Evolutionary conservation across 2,329 filamentous ascomycete species (phyloP).

Genomic region (Pseudogymnoascus sp.): DNA sequence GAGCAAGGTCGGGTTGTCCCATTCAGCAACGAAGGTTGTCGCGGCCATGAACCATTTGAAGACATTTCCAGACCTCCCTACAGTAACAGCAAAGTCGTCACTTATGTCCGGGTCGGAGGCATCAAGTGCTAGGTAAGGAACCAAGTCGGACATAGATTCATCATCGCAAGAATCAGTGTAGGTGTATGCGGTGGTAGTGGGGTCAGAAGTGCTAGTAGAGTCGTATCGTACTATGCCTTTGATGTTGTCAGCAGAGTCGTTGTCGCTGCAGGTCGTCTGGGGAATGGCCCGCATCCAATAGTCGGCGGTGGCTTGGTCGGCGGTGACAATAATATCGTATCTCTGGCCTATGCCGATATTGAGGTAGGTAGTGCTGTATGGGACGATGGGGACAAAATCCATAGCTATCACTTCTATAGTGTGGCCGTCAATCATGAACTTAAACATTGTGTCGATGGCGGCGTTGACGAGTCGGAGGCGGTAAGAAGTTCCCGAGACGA

Average conservation of each 20-base stretch:
- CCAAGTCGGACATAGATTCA: slow-evolving; percentile 24
- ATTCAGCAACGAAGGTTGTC: slow-evolving; percentile 42
- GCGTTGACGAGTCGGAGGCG: slow-evolving; percentile 45
- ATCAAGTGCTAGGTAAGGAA: slow-evolving; percentile 25
- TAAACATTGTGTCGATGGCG: slow-evolving; percentile 40
- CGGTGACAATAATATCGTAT: slow-evolving; percentile 42
- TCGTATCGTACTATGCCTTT: slow-evolving; percentile 44
- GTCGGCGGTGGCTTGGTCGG: slow-evolving; percentile 39
- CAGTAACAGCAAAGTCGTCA: slow-evolving; percentile 27
- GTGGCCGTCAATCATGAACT: slow-evolving; percentile 42
- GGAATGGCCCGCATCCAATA: slow-evolving; percentile 56
- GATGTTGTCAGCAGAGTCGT: slow-evolving; percentile 44
- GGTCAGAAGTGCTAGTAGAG: slow-evolving; percentile 41
- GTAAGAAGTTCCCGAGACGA: slow-evolving; percentile 40
- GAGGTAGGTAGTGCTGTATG: slow-evolving; percentile 41
- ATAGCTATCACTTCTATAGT: slow-evolving; percentile 61
- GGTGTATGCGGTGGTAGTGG: slow-evolving; percentile 24
- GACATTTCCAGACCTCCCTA: slow-evolving; percentile 27
- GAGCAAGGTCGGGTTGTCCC: slow-evolving; percentile 41
- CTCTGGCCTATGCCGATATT: slow-evolving; percentile 50
- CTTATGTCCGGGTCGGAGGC: slow-evolving; percentile 16
- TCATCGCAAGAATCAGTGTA: slow-evolving; percentile 28
- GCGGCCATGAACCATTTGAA: slow-evolving; percentile 45
- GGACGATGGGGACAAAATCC: slow-evolving; percentile 52
- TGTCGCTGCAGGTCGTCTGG: slow-evolving; percentile 47